These are phyloP conservation scores for Cupressus sempervirens DNA, from an alignment of 75 land plant species.

Conservation along the genomic window DNA sequence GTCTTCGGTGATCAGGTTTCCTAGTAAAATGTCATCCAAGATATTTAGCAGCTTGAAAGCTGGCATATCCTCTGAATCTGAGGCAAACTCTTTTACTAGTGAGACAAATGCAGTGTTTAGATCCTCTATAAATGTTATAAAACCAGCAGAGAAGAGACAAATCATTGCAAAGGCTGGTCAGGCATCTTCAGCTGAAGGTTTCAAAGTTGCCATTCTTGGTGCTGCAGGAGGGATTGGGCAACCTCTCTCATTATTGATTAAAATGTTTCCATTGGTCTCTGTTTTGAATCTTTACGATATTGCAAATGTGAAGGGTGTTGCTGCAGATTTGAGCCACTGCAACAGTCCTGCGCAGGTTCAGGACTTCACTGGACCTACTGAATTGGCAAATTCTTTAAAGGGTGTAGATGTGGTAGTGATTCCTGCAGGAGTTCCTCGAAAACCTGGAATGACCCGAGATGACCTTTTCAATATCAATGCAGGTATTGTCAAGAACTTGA, in stretches of 20 bases:
- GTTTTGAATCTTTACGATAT: conserved; percentile 94
- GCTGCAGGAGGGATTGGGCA: conserved; percentile 99
- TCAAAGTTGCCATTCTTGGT: conserved; percentile 69
- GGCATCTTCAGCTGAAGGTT: conserved; percentile 24
- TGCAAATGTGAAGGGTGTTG: conserved; percentile 88
- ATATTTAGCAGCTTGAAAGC: conserved; percentile 1
- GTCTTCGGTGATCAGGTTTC: not conserved
- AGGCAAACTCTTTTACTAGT: not conserved
- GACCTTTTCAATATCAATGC: conserved; percentile 29
- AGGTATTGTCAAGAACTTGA: conserved; percentile 14
- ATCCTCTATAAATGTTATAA: not conserved
- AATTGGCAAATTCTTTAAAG: conserved; percentile 32
- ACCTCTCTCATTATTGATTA: conserved; percentile 80
- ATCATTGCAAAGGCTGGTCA: not conserved
- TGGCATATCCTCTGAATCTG: conserved; percentile 3
- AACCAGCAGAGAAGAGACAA: not conserved
- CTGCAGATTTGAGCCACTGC: conserved; percentile 94
- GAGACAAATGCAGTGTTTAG: conserved; percentile 4
- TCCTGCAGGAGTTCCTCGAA: conserved; percentile 25
- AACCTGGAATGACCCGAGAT: conserved; percentile 21
- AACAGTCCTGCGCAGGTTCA: conserved; percentile 79
- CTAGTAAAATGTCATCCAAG: not conserved
- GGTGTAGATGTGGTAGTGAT: conserved; percentile 38
- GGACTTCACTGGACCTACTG: conserved; percentile 70
- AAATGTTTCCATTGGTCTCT: conserved; percentile 90